phyloP scores from a whole-genome alignment of 805 yeast species.

The Yarrowia alimentaria region DNA sequence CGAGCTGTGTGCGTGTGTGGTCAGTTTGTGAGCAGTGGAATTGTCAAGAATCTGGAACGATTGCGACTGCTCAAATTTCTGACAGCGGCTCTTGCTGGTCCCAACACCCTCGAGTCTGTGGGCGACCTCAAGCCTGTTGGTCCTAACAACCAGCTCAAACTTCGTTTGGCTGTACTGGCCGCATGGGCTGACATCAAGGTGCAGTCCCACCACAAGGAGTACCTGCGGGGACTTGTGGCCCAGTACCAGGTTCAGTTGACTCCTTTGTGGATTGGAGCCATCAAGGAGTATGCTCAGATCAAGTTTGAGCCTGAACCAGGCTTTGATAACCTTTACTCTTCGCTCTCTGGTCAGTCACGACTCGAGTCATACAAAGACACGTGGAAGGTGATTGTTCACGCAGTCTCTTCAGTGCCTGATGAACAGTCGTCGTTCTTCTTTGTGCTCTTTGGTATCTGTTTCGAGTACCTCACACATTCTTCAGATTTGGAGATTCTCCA shows the following conservation, averaged over 20 bases:
- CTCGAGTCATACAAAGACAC: constrained; percentile 52
- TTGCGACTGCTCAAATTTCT: constrained; percentile 63
- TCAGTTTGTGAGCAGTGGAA: constrained; percentile 63
- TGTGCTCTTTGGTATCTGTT: constrained; percentile 77
- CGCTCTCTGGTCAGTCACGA: constrained; percentile 43
- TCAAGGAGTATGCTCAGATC: constrained; percentile 70
- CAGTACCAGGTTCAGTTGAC: constrained; percentile 60
- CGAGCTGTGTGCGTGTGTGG: constrained; percentile 78
- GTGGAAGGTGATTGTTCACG: constrained; percentile 79
- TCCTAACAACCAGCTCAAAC: constrained; percentile 41
- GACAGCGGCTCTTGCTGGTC: constrained; percentile 50
- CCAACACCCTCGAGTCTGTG: constrained; percentile 46
- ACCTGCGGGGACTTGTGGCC: constrained; percentile 42
- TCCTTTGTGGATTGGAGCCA: constrained; percentile 74
- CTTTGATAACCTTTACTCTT: constrained; percentile 39
- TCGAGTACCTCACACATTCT: constrained; percentile 55
- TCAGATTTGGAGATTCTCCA: constrained; percentile 31
- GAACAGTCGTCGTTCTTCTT: constrained; percentile 56
- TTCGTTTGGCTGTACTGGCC: constrained; percentile 42
- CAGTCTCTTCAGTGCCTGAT: constrained; percentile 63
- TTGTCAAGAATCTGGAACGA: constrained; percentile 48
- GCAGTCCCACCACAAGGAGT: constrained; percentile 34
- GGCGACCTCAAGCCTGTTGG: constrained; percentile 42
- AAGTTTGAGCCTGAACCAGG: constrained; percentile 51
- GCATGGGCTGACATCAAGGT: constrained; percentile 46